Evolutionary conservation across 2,329 filamentous ascomycete genomes (phyloP).

Genomic region (Sclerotinia minor): DNA sequence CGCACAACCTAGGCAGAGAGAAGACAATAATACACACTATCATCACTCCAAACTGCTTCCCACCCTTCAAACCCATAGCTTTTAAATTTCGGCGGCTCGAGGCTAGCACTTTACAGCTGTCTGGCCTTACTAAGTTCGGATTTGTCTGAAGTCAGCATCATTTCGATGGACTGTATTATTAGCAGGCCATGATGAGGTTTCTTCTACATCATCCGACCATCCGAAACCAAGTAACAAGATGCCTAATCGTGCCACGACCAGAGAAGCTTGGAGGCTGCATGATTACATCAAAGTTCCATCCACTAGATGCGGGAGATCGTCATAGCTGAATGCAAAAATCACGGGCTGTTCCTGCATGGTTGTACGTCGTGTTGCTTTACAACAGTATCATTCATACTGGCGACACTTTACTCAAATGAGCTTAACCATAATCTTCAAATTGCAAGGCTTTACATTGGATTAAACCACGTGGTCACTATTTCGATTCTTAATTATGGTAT

Average conservation of each 20-base stretch:
- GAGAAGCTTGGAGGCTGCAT: neutral
- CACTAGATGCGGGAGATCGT: constrained; percentile 16
- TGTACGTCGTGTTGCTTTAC: neutral
- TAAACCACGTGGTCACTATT: neutral
- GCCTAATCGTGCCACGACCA: neutral
- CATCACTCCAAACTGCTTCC: neutral
- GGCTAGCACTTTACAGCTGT: too few relatives aligned
- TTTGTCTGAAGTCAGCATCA: neutral
- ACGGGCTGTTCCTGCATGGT: neutral
- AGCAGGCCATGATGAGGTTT: neutral
- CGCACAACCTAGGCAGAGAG: neutral
- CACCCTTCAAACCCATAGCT: constrained; percentile 8
- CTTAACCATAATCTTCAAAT: neutral
- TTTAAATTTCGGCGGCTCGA: neutral
- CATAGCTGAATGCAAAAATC: constrained; percentile 11
- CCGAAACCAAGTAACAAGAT: neutral
- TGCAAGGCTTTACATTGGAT: neutral
- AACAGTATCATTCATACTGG: neutral
- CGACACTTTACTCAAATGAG: neutral
- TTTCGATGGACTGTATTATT: neutral
- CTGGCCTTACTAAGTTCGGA: neutral
- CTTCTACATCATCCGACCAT: neutral
- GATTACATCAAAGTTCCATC: neutral
- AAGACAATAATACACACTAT: neutral
- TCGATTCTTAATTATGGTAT: neutral